phyloP scores from a whole-genome alignment of 2,329 filamentous ascomycete species.

The Aspergillus fijiensis region DNA sequence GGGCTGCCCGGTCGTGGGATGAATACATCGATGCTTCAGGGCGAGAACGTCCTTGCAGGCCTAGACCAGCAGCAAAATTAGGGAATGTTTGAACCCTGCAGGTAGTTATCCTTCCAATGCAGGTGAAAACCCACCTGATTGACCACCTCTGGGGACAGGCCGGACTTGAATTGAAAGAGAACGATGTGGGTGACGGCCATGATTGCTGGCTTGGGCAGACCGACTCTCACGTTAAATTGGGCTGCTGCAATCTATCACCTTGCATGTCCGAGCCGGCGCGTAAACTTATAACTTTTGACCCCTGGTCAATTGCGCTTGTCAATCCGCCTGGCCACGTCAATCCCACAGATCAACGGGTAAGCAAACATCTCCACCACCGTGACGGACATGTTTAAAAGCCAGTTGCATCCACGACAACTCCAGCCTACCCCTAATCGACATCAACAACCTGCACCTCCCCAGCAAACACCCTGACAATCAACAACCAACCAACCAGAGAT shows the following conservation, averaged over 20 bases:
- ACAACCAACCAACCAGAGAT: background rate
- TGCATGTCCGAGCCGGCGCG: background rate
- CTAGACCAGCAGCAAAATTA: background rate
- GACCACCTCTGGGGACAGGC: background rate
- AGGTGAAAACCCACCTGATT: background rate
- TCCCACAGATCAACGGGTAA: background rate
- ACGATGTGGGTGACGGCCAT: slow-evolving; percentile 5
- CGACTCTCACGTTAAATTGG: too few species aligned
- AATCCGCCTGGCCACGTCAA: background rate
- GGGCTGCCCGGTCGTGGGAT: background rate
- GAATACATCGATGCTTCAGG: background rate
- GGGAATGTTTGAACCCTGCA: too few species aligned
- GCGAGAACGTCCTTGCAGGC: background rate
- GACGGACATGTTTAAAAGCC: background rate
- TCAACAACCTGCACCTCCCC: background rate
- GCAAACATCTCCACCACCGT: background rate
- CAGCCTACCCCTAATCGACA: too few species aligned
- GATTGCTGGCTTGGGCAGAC: background rate
- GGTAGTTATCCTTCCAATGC: too few species aligned
- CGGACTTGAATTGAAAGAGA: slow-evolving; percentile 1
- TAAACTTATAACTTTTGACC: background rate
- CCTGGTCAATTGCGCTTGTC: background rate
- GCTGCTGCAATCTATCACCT: too few species aligned
- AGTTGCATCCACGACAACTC: too few species aligned
- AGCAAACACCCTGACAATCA: background rate